Conservation (phyloP, 768 basidiomycete genomes). For the Tremella yokohamensis region DNA sequence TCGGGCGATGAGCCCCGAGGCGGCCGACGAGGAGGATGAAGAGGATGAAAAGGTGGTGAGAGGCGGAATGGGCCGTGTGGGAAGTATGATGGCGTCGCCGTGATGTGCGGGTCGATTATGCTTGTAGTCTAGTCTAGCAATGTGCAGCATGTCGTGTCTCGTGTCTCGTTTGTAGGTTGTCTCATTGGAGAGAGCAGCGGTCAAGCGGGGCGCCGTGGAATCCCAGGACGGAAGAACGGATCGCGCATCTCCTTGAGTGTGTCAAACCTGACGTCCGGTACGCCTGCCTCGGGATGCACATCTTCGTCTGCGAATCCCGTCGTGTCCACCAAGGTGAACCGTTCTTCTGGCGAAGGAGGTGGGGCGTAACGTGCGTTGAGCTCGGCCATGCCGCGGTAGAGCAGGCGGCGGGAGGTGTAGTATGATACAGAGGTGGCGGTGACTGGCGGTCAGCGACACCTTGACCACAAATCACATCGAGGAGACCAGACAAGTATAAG, state of each 20-base stretch:
- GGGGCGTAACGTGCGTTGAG: not conserved
- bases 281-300: too few species aligned
- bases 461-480: not conserved
- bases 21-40: conserved; percentile 1
- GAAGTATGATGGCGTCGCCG: not conserved
- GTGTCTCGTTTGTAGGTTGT: not conserved
- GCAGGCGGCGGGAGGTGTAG: conserved; percentile 1
- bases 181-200: not conserved
- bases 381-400: not conserved
- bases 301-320: too few species aligned
- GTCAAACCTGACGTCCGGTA: conserved; percentile 2
- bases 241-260: conserved; percentile 34
- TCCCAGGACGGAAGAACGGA: conserved; percentile 33
- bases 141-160: not conserved
- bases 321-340: too few species aligned
- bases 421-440: not conserved
- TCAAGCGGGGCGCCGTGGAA: conserved; percentile 25
- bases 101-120: not conserved
- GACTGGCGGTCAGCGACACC: not conserved
- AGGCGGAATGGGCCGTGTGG: not conserved
- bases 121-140: not conserved
- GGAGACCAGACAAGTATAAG: too few species aligned
- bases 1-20: not conserved
- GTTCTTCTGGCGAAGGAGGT: too few species aligned
- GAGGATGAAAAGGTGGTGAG: not conserved